Conservation (phyloP, 2,329 filamentous ascomycete species). For the Talaromyces sp. region DNA sequence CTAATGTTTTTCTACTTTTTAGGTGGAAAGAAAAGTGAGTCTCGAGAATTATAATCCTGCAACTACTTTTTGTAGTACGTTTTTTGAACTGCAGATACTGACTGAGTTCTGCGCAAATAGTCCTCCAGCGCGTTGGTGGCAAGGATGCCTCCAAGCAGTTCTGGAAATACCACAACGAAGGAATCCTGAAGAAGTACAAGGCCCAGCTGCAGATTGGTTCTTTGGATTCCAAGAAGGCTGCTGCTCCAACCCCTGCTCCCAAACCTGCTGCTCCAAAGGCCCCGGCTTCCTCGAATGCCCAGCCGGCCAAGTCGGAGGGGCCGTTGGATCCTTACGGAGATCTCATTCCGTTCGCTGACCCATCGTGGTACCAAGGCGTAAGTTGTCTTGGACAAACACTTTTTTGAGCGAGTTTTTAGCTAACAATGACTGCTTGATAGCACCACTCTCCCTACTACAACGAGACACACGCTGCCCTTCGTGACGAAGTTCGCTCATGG, state of each 20-base stretch:
- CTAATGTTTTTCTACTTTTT: constrained; percentile 7
- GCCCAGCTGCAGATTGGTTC: constrained; percentile 61
- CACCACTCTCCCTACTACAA: constrained; percentile 98
- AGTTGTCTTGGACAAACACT: constrained; percentile 32
- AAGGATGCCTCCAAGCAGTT: constrained; percentile 67
- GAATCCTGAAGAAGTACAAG: constrained; percentile 60
- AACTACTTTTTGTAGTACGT: background rate
- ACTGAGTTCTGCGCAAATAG: constrained; percentile 29
- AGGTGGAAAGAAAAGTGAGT: constrained; percentile 68
- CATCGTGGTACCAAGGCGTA: constrained; percentile 91
- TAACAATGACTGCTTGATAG: constrained; percentile 39
- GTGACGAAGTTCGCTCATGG: constrained; percentile 88
- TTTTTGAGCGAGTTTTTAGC: constrained; percentile 5
- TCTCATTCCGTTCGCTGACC: constrained; percentile 86
- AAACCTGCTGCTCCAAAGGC: constrained; percentile 49
- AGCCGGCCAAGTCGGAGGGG: constrained; percentile 56
- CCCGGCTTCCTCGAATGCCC: constrained; percentile 48
- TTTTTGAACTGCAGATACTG: background rate
- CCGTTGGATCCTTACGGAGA: constrained; percentile 80
- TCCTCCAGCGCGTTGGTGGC: constrained; percentile 60
- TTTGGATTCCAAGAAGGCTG: constrained; percentile 75
- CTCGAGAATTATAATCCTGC: background rate
- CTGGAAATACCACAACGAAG: constrained; percentile 61
- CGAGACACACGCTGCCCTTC: constrained; percentile 84
- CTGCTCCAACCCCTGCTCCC: constrained; percentile 49